phyloP scores from a whole-genome alignment of 345 rosid genomes.

The Capsella bursapastoris region DNA sequence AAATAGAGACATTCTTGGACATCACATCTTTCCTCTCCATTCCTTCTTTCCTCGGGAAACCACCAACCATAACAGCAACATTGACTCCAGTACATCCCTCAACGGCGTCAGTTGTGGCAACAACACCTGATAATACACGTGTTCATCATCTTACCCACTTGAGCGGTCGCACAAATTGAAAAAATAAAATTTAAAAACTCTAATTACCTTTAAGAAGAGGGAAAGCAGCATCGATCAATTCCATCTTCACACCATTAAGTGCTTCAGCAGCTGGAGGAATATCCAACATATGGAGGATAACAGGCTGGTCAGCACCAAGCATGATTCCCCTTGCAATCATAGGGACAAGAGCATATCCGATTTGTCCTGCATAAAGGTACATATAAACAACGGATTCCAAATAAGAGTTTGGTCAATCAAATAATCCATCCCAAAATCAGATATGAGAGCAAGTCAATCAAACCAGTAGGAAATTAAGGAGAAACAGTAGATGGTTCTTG shows the following conservation, averaged over 20 bases:
- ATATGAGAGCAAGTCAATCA: neutral
- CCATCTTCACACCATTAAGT: constrained; percentile 97
- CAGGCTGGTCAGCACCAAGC: constrained; percentile 99
- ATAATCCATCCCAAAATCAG: neutral
- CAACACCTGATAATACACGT: constrained; percentile 67
- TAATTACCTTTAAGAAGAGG: constrained; percentile 89
- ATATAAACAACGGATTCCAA: neutral
- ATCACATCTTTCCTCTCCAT: constrained; percentile 99
- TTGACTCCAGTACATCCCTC: constrained; percentile 96
- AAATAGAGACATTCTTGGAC: constrained; percentile 94
- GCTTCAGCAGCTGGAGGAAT: constrained; percentile 99
- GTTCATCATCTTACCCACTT: neutral
- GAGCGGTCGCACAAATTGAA: neutral
- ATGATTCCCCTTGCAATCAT: constrained; percentile 98
- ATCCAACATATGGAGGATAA: constrained; percentile 98
- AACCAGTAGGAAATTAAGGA: neutral
- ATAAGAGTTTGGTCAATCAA: neutral
- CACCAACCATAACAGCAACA: constrained; percentile 98
- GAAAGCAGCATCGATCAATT: constrained; percentile 94
- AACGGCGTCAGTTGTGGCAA: constrained; percentile 93
- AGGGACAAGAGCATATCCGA: constrained; percentile 98
- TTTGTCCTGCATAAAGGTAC: constrained; percentile 71
- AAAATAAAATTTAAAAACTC: neutral
- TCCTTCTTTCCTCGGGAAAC: constrained; percentile 98
- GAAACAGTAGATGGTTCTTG: neutral